These are phyloP conservation scores for Sporothrix euskadiensis DNA, from an alignment of 2,329 filamentous ascomycete genomes.

Conservation along the genomic window DNA sequence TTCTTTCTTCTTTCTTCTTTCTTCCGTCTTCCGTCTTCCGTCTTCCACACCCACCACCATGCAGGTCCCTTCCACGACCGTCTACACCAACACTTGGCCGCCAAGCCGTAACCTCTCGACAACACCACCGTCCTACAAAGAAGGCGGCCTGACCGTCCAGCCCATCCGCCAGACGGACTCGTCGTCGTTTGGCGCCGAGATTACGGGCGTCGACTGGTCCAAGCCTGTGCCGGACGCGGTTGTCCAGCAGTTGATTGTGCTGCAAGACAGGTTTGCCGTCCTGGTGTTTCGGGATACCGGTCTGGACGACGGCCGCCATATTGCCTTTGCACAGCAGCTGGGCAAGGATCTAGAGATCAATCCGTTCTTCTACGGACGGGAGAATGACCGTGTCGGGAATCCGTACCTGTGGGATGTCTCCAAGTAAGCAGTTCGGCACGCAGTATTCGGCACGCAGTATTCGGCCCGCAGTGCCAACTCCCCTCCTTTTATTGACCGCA, in stretches of 20 bases:
- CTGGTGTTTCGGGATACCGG: not conserved
- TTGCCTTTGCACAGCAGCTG: conserved; percentile 13
- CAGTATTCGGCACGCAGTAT: not conserved
- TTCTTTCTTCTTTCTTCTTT: no score
- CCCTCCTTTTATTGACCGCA: no score
- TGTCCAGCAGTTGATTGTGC: not conserved
- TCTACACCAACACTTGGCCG: not conserved
- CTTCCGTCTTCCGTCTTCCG: no score
- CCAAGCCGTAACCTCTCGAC: not conserved
- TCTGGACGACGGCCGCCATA: conserved; percentile 12
- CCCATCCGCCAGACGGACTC: not conserved
- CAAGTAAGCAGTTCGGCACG: not conserved
- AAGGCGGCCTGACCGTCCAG: not conserved
- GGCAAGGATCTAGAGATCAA: not conserved
- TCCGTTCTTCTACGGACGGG: not conserved
- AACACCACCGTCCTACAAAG: not conserved
- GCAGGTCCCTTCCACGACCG: not conserved
- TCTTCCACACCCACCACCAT: no score
- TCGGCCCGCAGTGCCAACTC: not conserved
- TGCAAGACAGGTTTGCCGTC: not conserved
- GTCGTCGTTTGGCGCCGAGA: not conserved
- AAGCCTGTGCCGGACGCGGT: not conserved
- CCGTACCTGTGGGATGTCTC: not conserved
- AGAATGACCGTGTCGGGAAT: not conserved
- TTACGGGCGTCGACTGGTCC: not conserved